phyloP scores from a whole-genome alignment of 2,329 filamentous ascomycete species.

The Rhynchosporium graminicola region DNA sequence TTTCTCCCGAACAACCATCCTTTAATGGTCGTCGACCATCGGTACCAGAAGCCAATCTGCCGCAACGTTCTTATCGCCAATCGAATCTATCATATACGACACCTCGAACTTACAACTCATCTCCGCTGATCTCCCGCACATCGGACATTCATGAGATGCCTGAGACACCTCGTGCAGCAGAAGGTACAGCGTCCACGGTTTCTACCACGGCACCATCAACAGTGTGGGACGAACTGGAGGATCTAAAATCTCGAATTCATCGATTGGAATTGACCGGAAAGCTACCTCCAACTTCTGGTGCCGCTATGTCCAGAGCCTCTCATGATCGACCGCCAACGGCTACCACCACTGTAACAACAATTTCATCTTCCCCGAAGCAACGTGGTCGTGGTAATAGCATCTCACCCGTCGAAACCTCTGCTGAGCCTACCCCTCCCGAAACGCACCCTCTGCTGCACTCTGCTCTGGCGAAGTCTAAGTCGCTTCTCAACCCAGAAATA shows the following conservation, averaged over 20 bases:
- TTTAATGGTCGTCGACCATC: slow-evolving; percentile 34
- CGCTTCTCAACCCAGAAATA: slow-evolving; percentile 67
- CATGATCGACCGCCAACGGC: slow-evolving; percentile 87
- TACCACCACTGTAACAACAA: slow-evolving; percentile 85
- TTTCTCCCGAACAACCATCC: slow-evolving; percentile 35
- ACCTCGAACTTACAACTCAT: slow-evolving; percentile 51
- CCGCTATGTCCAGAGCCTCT: slow-evolving; percentile 62
- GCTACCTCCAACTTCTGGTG: slow-evolving; percentile 77
- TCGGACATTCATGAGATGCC: slow-evolving; percentile 45
- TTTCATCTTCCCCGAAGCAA: slow-evolving; percentile 81
- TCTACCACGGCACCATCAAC: slow-evolving; percentile 90
- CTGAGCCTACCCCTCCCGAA: slow-evolving; percentile 50
- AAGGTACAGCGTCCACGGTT: slow-evolving; percentile 81
- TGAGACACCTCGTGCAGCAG: slow-evolving; percentile 49
- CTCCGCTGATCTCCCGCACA: slow-evolving; percentile 55
- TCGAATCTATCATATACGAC: slow-evolving; percentile 40
- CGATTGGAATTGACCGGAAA: slow-evolving; percentile 89
- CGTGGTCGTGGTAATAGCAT: slow-evolving; percentile 56
- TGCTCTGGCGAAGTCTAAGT: slow-evolving; percentile 76
- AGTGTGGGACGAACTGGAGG: slow-evolving; percentile 96
- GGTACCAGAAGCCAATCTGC: slow-evolving; percentile 31
- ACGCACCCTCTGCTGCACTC: slow-evolving; percentile 78
- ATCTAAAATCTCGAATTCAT: slow-evolving; percentile 89
- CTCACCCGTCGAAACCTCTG: slow-evolving; percentile 49
- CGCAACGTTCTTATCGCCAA: slow-evolving; percentile 38